Evolutionary conservation across 768 basidiomycete species (phyloP).

Genomic region (Boletellus ananiceps): DNA sequence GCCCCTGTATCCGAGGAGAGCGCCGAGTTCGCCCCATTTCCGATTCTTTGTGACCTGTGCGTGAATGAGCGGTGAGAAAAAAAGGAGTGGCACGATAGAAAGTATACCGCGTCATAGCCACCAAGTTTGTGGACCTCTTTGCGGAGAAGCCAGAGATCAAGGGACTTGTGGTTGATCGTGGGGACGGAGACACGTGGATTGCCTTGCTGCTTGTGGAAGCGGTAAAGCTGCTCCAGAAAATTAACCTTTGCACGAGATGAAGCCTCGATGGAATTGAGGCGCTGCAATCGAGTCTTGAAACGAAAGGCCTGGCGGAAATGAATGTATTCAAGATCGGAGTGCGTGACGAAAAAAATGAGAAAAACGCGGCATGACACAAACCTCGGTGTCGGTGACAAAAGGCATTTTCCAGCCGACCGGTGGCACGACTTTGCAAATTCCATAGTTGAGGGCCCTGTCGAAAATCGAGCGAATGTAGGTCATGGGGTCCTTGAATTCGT

Average conservation of each 20-base stretch:
- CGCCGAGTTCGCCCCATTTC: conserved; percentile 86
- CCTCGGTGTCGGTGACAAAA: conserved; percentile 92
- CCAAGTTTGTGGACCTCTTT: conserved; percentile 89
- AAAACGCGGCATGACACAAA: conserved; percentile 38
- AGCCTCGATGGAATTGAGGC: conserved; percentile 95
- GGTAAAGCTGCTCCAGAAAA: conserved; percentile 94
- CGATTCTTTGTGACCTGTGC: conserved; percentile 73
- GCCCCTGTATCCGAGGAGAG: conserved; percentile 76
- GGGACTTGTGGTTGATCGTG: conserved; percentile 84
- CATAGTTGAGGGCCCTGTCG: conserved; percentile 64
- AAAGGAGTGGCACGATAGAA: conserved; percentile 10
- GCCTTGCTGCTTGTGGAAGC: conserved; percentile 94
- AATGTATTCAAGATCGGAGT: conserved; percentile 21
- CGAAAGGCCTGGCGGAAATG: conserved; percentile 61
- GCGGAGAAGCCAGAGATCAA: conserved; percentile 90
- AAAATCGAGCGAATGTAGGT: conserved; percentile 83
- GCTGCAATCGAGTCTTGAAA: conserved; percentile 92
- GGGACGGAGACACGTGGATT: conserved; percentile 89
- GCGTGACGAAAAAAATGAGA: conserved; percentile 16
- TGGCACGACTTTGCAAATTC: conserved; percentile 95
- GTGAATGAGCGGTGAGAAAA: conserved; percentile 25
- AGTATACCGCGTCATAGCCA: conserved; percentile 77
- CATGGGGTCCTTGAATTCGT: conserved; percentile 94
- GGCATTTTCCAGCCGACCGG: conserved; percentile 94
- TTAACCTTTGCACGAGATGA: conserved; percentile 95